These are phyloP conservation scores for Recurvomyces mirabilis DNA, from an alignment of 495 filamentous ascomycete species.

Conservation along the genomic window DNA sequence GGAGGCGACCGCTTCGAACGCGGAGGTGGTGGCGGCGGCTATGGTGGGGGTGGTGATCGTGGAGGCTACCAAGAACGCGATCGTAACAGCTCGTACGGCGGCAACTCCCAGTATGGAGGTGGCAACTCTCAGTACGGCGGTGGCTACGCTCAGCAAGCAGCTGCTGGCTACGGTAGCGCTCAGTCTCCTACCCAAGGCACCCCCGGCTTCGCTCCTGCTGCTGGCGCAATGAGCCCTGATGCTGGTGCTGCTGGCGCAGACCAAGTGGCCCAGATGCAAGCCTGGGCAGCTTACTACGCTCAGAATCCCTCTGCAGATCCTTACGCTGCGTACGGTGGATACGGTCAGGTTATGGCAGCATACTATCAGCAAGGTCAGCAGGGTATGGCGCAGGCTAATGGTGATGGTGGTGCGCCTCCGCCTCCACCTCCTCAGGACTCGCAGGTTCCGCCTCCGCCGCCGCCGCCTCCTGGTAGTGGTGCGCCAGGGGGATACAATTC, in stretches of 20 bases:
- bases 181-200: constrained; percentile 13
- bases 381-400: constrained; percentile 2
- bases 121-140: not conserved
- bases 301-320: constrained; percentile 76
- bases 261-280: constrained; percentile 4
- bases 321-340: constrained; percentile 83
- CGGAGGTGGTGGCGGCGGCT: constrained; percentile 26
- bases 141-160: not conserved
- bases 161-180: constrained; percentile 15
- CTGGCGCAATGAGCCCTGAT: not conserved
- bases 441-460: constrained; percentile 53
- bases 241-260: not conserved
- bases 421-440: constrained; percentile 52
- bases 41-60: constrained; percentile 16
- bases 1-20: constrained; percentile 3
- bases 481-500: constrained; percentile 56
- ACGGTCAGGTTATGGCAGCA: constrained; percentile 52
- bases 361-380: constrained; percentile 37
- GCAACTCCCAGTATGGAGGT: constrained; percentile 4
- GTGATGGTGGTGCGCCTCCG: constrained; percentile 35
- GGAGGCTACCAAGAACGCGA: constrained; percentile 20
- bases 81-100: constrained; percentile 21
- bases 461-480: constrained; percentile 29
- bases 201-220: constrained; percentile 16
- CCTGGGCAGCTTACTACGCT: constrained; percentile 56